Conservation (phyloP, 176 grass and related monocot species). For the Oryza brachyantha region DNA sequence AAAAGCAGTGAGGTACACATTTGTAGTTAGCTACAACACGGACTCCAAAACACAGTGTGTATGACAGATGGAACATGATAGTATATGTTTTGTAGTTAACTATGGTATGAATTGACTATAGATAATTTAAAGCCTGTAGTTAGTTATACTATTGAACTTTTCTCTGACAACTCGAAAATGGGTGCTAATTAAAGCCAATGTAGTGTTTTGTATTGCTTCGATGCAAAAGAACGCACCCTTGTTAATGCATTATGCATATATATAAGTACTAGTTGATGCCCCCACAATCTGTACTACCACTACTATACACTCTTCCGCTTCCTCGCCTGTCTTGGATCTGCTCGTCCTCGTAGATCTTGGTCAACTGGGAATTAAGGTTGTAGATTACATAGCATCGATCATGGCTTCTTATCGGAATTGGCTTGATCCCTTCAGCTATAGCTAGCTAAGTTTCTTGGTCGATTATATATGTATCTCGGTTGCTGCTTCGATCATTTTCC, state of each 20-base stretch:
- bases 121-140: no score
- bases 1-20: no score
- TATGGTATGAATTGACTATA: no score
- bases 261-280: not conserved
- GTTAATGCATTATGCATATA: not conserved
- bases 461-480: not conserved
- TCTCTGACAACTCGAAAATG: no score
- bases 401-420: not conserved
- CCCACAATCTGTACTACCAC: not conserved
- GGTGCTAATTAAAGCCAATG: no score
- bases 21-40: no score
- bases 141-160: no score
- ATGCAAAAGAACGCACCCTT: no score
- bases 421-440: not conserved
- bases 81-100: no score
- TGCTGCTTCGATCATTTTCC: not conserved
- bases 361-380: not conserved
- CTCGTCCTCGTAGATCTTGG: not conserved
- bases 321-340: not conserved
- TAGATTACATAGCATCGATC: not conserved
- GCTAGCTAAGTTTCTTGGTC: not conserved
- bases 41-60: no score
- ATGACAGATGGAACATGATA: no score
- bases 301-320: not conserved
- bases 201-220: no score